Evolutionary conservation across 192 early-diverging fungal genomes (phyloP).

Genomic region (Umbelopsis isabellina): DNA sequence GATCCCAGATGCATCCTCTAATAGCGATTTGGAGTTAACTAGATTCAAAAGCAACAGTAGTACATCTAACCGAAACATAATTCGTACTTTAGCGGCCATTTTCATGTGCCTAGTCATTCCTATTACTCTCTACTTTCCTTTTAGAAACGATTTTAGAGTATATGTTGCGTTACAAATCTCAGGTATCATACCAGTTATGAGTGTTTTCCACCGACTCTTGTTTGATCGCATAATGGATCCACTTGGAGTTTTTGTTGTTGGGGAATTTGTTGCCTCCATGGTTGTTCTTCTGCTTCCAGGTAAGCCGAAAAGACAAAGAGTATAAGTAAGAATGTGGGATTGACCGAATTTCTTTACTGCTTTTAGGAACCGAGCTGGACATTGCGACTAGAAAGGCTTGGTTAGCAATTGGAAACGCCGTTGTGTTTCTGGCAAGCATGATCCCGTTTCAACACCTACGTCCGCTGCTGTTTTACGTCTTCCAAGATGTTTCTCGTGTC

Average conservation of each 20-base stretch:
- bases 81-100: background rate
- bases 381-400: background rate
- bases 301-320: background rate
- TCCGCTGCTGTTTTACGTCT: background rate
- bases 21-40: too few species aligned
- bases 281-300: conserved; percentile 5
- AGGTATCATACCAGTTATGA: background rate
- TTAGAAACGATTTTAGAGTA: background rate
- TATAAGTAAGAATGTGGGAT: background rate
- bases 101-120: background rate
- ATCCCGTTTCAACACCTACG: background rate
- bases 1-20: too few species aligned
- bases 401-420: conserved; percentile 3
- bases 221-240: background rate
- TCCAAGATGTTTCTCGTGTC: background rate
- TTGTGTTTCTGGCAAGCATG: conserved; percentile 2
- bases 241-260: background rate
- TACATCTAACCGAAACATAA: background rate
- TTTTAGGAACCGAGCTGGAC: background rate
- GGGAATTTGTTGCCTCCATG: conserved; percentile 7
- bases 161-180: background rate
- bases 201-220: background rate
- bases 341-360: background rate
- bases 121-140: background rate
- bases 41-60: too few species aligned